Evolutionary conservation across 768 basidiomycete species (phyloP), one percentile per base, ranked within the genome.

Genomic region (Tubosaeta sp.): DNA sequence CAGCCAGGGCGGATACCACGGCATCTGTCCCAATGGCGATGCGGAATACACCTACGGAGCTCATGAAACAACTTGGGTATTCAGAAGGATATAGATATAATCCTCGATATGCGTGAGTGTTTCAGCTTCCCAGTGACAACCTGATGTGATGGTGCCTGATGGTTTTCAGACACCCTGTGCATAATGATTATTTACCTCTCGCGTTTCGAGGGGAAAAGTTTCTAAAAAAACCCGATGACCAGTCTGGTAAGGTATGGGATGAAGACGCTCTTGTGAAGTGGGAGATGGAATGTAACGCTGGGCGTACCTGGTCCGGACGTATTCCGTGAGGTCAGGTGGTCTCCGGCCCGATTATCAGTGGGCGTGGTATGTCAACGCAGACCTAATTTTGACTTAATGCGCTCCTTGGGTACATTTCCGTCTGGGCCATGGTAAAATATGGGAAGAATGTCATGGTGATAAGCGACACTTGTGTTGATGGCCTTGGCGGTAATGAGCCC

Each of bases 51-150:
- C 88, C 89, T 3, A 90, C 88, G 3, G 57, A 55, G 18, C 61
- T 89, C 10, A 84, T 87, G 83, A 82, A 83, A 62, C 75, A 81
- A 22, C 72, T 88, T 2, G 84, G 82, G 19, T 88, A 86, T 59
- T 83, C 82, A 1, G 71, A 78, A 56, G 78, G 73, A 19, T 89
- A 89, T 55, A 66, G 63, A 47, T 89, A 83, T 55, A 82, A 87
- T 64, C 85, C 85, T 9, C 70, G 67, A 24, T 86, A 76, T 60
- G 64, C 59, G 76, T 81, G 52, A 60, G 79, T 61, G n/a, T 27
- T 36, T 24, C 22, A 19, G 30, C 13, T 9, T 25, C n/a, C n/a
- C n/a, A n/a, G n/a, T n/a, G n/a, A n/a, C 5, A 21, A 35, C 21
- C 11, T 24, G 10, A 1, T 25, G 10, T 25, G 30, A 29, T 36